These are phyloP conservation scores for Kodamaea lidongshanica DNA, from an alignment of 805 yeast species.

Conservation along the genomic window DNA sequence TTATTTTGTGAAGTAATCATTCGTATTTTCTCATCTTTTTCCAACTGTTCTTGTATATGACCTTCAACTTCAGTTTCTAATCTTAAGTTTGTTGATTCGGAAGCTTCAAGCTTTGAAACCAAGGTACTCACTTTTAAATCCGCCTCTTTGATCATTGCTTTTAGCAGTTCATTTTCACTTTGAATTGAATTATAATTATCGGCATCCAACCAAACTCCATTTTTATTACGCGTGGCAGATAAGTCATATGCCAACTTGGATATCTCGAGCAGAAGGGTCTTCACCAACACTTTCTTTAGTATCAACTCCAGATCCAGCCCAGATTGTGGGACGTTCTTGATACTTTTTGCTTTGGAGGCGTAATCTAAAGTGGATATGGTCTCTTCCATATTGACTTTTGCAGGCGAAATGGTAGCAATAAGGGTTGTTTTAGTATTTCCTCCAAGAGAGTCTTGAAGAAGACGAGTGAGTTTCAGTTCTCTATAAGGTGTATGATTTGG, in stretches of 20 bases:
- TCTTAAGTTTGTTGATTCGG: too few species aligned
- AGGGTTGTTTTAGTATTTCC: constrained; percentile 83
- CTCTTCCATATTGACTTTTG: constrained; percentile 69
- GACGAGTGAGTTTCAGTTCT: constrained; percentile 66
- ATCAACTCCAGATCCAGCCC: constrained; percentile 37
- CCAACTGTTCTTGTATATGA: background rate
- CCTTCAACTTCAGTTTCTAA: too few species aligned
- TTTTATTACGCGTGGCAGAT: constrained; percentile 53
- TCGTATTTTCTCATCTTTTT: background rate
- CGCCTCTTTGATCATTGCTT: constrained; percentile 18
- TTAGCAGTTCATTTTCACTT: constrained; percentile 23
- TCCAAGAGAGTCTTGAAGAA: constrained; percentile 77
- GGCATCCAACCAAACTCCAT: constrained; percentile 61
- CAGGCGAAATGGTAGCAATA: constrained; percentile 85
- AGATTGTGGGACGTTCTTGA: constrained; percentile 54
- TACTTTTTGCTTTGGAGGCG: constrained; percentile 80
- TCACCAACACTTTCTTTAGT: constrained; percentile 47
- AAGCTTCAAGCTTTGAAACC: too few species aligned
- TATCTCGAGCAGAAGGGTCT: constrained; percentile 50
- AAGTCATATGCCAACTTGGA: constrained; percentile 54
- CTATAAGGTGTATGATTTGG: constrained; percentile 71
- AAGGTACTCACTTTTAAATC: constrained; percentile 17
- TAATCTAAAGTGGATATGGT: constrained; percentile 81
- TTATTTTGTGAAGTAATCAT: background rate
- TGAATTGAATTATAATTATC: constrained; percentile 40